Evolutionary conservation across 208 protist species (phyloP), one percentile per base, ranked within the genome.

Genomic region (Wallacemonas collosoma): DNA sequence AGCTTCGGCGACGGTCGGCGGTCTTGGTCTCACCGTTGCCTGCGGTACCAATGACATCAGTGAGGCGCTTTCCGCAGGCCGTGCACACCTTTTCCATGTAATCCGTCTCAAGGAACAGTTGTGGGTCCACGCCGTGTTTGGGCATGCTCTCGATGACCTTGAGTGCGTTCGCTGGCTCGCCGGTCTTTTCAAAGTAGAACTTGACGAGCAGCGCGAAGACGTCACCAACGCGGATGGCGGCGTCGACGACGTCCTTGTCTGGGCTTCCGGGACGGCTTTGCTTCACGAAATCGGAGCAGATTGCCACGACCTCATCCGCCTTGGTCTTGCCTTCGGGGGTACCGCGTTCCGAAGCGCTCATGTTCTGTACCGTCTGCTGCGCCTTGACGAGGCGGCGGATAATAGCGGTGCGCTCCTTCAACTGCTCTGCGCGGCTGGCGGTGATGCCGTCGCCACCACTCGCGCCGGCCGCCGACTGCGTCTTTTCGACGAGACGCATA

Each of bases 121-220:
- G 80, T 39, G 97, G 85, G 15, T 93, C 83, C 48, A 95, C 93
- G 14, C 82, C 72, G 66, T 95, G 86, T 72, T 98, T 95, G 15
- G 85, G 72, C 97, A 98, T 98, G 81, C 91, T 90, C 68, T 97
- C 87, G 56, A 98, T 78, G 40, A 96, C 87, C 56, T 95, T 86
- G 72, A 97, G 75, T 2, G 95, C 95, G 68, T 97, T 91, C 51
- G 83, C 79, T 12, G 85, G 50, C 69, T 98, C 81, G 2, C 85
- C 68, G 15, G 91, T 73, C 71, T 89, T 92, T 45, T 91, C 86
- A 71, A 87, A 86, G 75, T 98, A 98, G 62, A 96, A 97, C 65
- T 97, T 89, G 57, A 98, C 93, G 17, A 99, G 86, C 7, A 99
- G 81, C 8, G 95, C 96, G 75, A 95, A 99, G 36, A 99, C 93